Evolutionary conservation across 352 stramenopile genomes (phyloP), one percentile per base, ranked within the genome.

Genomic region (Phytopythium oedochilum): DNA sequence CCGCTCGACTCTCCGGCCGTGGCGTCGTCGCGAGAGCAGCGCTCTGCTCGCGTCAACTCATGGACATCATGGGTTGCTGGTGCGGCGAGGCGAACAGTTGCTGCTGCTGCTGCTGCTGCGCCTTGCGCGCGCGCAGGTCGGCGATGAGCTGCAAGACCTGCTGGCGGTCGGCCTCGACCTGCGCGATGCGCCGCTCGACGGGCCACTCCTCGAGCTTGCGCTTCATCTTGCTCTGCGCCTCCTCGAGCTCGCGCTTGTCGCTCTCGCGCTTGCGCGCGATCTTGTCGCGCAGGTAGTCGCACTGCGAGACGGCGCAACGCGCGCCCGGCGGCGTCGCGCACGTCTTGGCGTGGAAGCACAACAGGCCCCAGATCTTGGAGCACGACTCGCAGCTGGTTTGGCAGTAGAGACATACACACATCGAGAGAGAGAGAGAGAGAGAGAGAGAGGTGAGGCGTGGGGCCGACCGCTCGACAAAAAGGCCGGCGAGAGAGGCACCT

Each of bases 271-370:
- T 94, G 44, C 73, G 81, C 12, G 78, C 78, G 48, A 95, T 93
- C 63, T 95, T 95, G 39, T 87, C 83, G 7, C 85, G 74, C 43
- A 95, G 44, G 55, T 95, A 95, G 58, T 95, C 79, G 60, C 85
- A 95, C 59, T 93, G 84, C 44, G 84, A 88, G 22, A 95, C 85
- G 0, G 84, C 76, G 52, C 85, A 95, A 49, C 71, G 83, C 43
- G 73, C 50, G 2, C 69, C 75, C 12, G 72, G 57, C 4, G 78
- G 76, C 55, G 74, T 84, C 22, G 42, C 28, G 49, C 83, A 93
- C 49, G 68, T 80, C 68, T 92, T 92, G 22, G 85, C 85, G 59
- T 95, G 85, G 64, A 79, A 95, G 52, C 83, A 95, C n/a, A 95
- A 68, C 53, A 95, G 48, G 11, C 83, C 76, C 80, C 84, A 95